Conservation (phyloP, 495 filamentous ascomycete species). For the Baudoinia panamericana region DNA sequence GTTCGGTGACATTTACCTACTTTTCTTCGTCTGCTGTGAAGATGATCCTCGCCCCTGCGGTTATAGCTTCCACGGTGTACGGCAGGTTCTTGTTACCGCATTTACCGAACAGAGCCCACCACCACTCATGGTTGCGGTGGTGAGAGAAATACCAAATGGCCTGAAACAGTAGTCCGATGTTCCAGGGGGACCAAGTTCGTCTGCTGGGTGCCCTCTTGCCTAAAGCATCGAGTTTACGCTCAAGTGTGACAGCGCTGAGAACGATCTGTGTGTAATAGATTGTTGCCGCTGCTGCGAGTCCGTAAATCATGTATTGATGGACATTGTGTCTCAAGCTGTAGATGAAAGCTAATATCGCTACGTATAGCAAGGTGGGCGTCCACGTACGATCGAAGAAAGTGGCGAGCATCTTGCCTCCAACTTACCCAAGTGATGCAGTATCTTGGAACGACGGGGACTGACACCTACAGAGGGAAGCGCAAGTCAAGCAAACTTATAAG, state of each 20-base stretch:
- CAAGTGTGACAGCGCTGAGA: conserved; percentile 1
- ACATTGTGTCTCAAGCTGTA: neutral
- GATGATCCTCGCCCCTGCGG: conserved; percentile 31
- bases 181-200: conserved; percentile 27
- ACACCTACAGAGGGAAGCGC: no score
- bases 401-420: conserved; percentile 9
- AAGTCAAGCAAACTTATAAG: no score
- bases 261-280: conserved; percentile 1
- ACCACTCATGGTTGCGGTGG: conserved; percentile 47
- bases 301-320: neutral
- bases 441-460: no score
- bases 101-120: conserved; percentile 37
- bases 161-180: conserved; percentile 46
- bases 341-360: neutral
- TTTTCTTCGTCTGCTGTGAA: conserved; percentile 41
- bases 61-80: conserved; percentile 44
- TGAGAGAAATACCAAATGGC: conserved; percentile 38
- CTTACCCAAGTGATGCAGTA: no score
- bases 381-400: conserved; percentile 7
- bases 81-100: conserved; percentile 25
- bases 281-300: neutral
- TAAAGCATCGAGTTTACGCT: conserved; percentile 11
- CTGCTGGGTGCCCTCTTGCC: conserved; percentile 23
- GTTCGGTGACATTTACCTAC: neutral
- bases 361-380: conserved; percentile 8